Percentiles rank a stretch among this genome's conserved stretches.
phyloP scores from a whole-genome alignment of 208 protist species.

The Trichomonas gallinae region DNA sequence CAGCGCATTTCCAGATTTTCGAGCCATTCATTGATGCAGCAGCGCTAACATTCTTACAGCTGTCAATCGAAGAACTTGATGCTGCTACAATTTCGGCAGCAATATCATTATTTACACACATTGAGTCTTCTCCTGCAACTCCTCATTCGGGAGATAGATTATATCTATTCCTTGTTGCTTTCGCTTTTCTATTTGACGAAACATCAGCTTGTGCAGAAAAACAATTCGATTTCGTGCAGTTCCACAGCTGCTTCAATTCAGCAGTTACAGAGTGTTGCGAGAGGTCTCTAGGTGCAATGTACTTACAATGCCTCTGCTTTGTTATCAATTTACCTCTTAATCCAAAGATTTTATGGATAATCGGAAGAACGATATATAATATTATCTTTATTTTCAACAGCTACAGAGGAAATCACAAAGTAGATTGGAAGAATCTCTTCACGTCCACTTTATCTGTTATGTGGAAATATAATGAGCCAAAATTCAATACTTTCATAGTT shows the following conservation, averaged over 20 bases:
- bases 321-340: background rate
- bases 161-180: background rate
- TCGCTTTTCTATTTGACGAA: background rate
- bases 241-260: background rate
- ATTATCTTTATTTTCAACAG: background rate
- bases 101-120: background rate
- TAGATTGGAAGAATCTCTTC: background rate
- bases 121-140: background rate
- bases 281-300: background rate
- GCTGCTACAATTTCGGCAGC: background rate
- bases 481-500: background rate
- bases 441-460: background rate
- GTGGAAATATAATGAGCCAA: background rate
- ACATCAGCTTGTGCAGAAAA: background rate
- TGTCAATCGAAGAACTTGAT: background rate
- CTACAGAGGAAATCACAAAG: background rate
- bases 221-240: background rate
- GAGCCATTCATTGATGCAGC: background rate
- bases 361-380: background rate
- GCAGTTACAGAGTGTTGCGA: background rate
- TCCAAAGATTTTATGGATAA: background rate
- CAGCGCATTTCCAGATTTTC: background rate
- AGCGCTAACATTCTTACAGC: background rate
- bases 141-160: background rate
- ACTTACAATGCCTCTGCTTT: background rate